These are phyloP conservation scores for Chaetomium sp. DNA, from an alignment of 2,329 filamentous ascomycete species.

Conservation along the genomic window DNA sequence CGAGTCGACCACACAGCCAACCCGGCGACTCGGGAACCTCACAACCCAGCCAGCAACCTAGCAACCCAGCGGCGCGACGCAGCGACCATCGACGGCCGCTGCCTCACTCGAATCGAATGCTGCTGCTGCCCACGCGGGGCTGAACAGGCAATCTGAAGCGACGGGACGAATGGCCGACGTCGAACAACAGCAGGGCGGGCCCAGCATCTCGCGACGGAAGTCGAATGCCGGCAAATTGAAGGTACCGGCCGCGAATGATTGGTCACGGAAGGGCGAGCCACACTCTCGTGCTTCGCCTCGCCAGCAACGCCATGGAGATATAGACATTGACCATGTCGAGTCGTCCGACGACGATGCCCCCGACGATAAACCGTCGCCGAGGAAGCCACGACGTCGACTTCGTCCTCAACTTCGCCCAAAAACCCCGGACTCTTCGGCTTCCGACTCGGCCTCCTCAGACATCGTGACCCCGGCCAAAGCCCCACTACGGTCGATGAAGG, in stretches of 20 bases:
- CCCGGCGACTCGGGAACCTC: neutral
- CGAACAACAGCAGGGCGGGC: constrained; percentile 25
- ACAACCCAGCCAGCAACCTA: neutral
- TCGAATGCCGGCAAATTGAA: constrained; percentile 22
- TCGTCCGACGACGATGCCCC: constrained; percentile 17
- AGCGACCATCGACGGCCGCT: constrained; percentile 5
- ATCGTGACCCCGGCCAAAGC: constrained; percentile 17
- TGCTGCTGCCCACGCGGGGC: constrained; percentile 5
- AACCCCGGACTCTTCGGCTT: constrained; percentile 15
- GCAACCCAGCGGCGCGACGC: neutral
- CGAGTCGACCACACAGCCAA: neutral
- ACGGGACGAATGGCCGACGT: constrained; percentile 28
- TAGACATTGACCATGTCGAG: constrained; percentile 21
- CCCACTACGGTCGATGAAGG: constrained; percentile 12
- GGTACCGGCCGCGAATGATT: constrained; percentile 25
- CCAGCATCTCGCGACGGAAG: constrained; percentile 24
- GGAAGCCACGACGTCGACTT: constrained; percentile 11
- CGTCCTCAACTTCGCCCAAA: constrained; percentile 16
- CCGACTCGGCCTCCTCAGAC: constrained; percentile 10
- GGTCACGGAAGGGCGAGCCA: constrained; percentile 24
- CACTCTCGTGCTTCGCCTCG: constrained; percentile 27
- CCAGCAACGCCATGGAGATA: constrained; percentile 24
- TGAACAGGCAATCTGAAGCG: constrained; percentile 2
- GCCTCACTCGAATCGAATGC: constrained; percentile 6
- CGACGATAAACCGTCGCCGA: constrained; percentile 17